phyloP scores from a whole-genome alignment of 352 stramenopile species.

The Pythium aquatile region DNA sequence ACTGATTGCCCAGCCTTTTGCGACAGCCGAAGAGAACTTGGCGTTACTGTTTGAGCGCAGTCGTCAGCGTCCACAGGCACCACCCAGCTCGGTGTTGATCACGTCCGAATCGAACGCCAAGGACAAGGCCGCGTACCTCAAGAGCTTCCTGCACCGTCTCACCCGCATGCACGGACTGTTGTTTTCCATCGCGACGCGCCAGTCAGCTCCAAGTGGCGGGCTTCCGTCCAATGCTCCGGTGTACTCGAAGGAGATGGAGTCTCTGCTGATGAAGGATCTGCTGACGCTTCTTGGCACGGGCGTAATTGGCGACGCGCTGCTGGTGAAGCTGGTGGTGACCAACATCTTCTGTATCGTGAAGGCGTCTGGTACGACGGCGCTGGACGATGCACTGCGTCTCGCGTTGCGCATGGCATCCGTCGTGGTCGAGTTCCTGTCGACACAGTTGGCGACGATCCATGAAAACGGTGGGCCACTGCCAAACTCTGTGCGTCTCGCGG shows the following conservation, averaged over 20 bases:
- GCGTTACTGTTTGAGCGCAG: conserved; percentile 87
- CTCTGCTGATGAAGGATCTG: conserved; percentile 61
- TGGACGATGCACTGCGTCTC: conserved; percentile 59
- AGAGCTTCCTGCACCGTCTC: conserved; percentile 86
- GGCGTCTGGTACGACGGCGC: conserved; percentile 24
- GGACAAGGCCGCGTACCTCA: conserved; percentile 83
- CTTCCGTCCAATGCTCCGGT: conserved; percentile 18
- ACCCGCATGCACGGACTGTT: conserved; percentile 85
- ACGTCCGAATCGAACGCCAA: conserved; percentile 47
- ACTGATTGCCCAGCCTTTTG: conserved; percentile 81
- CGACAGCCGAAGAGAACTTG: conserved; percentile 87
- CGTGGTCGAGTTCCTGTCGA: conserved; percentile 53
- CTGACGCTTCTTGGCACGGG: conserved; percentile 48
- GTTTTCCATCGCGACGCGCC: conserved; percentile 52
- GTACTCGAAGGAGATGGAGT: conserved; percentile 75
- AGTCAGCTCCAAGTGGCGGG: not conserved
- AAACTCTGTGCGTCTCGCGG: conserved; percentile 41
- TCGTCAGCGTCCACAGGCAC: conserved; percentile 61
- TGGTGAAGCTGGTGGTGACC: conserved; percentile 79
- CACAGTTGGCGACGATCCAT: conserved; percentile 22
- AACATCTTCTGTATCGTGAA: conserved; percentile 76
- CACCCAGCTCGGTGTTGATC: conserved; percentile 32
- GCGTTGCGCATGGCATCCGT: conserved; percentile 39
- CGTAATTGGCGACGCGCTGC: conserved; percentile 65
- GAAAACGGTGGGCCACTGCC: conserved; percentile 24